A percentile compares a stretch with the other conserved stretches of the same genome.
phyloP scores from a whole-genome alignment of 1,284 basidiomycete genomes.

The Trametes versicolor region DNA sequence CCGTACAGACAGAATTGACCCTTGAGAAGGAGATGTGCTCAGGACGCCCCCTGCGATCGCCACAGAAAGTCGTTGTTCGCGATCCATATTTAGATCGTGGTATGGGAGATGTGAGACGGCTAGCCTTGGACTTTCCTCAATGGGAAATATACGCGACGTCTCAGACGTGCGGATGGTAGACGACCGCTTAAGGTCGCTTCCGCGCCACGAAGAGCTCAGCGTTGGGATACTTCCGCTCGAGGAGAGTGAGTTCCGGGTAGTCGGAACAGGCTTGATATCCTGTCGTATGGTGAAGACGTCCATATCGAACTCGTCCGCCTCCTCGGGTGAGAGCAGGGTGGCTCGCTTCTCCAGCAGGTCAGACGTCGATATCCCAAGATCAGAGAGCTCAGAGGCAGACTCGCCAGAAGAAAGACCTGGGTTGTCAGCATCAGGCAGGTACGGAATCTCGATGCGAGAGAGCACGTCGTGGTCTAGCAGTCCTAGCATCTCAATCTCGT shows the following conservation, averaged over 20 bases:
- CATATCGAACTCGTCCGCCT: slow-evolving; percentile 77
- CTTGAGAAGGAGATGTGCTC: slow-evolving; percentile 77
- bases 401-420: slow-evolving; percentile 25
- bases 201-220: slow-evolving; percentile 46
- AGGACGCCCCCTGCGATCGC: slow-evolving; percentile 48
- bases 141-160: slow-evolving; percentile 60
- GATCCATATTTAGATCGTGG: slow-evolving; percentile 45
- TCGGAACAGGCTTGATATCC: slow-evolving; percentile 46
- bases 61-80: slow-evolving; percentile 45
- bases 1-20: slow-evolving; percentile 65
- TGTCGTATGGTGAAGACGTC: slow-evolving; percentile 66
- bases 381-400: slow-evolving; percentile 30
- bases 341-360: slow-evolving; percentile 19
- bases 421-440: slow-evolving; percentile 57
- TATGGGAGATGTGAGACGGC: slow-evolving; percentile 59
- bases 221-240: slow-evolving; percentile 49
- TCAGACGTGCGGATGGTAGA: slow-evolving; percentile 55
- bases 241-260: slow-evolving; percentile 51
- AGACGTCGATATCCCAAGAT: slow-evolving; percentile 27
- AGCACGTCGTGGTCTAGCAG: slow-evolving; percentile 90
- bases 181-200: slow-evolving; percentile 46
- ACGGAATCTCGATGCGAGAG: slow-evolving; percentile 85
- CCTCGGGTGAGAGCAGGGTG: slow-evolving; percentile 51
- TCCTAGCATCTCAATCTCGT: slow-evolving; percentile 94
- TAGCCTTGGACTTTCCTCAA: slow-evolving; percentile 73